Conservation (phyloP, 164 flowering plant genomes). For the Saururus chinensis region DNA sequence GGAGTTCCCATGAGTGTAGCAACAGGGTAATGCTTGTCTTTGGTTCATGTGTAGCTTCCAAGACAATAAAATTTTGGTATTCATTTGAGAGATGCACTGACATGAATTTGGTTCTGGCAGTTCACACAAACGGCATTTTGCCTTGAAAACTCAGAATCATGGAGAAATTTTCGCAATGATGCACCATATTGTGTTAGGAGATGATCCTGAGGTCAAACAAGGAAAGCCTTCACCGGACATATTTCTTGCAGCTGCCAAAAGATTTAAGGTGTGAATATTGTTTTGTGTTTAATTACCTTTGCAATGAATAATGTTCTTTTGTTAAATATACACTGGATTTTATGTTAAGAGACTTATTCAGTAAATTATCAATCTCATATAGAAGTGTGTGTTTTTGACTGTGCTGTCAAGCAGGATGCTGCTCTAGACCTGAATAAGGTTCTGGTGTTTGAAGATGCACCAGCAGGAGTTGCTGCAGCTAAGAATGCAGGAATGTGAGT, state of each 20-base stretch:
- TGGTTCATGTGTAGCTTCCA: neutral
- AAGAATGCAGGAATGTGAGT: constrained; percentile 78
- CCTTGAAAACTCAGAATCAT: constrained; percentile 74
- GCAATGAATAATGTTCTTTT: neutral
- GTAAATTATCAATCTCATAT: too few relatives aligned
- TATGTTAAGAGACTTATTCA: too few relatives aligned
- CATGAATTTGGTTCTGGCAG: constrained; percentile 25
- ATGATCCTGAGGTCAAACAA: constrained; percentile 90
- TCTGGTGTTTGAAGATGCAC: constrained; percentile 98
- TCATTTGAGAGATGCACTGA: neutral
- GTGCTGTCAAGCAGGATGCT: constrained; percentile 27
- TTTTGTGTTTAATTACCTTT: neutral
- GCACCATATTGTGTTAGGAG: constrained; percentile 93
- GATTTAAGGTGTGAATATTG: constrained; percentile 64
- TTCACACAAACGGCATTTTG: constrained; percentile 67
- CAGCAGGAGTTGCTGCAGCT: constrained; percentile 83
- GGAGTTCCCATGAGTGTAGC: constrained; percentile 78
- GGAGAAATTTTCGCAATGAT: constrained; percentile 69
- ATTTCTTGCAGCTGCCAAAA: constrained; percentile 77
- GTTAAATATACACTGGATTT: too few relatives aligned
- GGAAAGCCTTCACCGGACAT: constrained; percentile 93
- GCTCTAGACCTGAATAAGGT: constrained; percentile 39
- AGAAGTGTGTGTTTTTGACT: too few relatives aligned
- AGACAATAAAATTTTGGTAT: neutral
- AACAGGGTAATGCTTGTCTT: constrained; percentile 54